Base-by-base conservation (phyloP, 2,329 filamentous ascomycete genomes). In the Diaporthe caulivora region DNA sequence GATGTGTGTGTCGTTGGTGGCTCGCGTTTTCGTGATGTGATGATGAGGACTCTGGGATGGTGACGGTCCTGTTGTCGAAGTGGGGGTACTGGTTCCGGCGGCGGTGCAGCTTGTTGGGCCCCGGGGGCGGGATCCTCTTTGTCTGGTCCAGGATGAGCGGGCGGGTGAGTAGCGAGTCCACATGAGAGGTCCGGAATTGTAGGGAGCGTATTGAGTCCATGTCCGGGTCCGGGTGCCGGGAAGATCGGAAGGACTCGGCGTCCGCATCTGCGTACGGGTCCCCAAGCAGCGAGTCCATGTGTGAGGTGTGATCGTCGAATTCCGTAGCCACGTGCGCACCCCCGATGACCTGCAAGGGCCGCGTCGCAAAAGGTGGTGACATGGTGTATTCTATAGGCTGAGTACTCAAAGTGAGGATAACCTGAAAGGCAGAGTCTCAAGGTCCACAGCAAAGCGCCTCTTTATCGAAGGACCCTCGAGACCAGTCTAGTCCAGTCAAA, bases 191-290 rank as follows among this genome's bases (percentile, higher is more conserved):
- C 31, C 26, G 67, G 24, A 53, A 70, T 18, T 72, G 73, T 18
- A 62, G 70, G 21, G 73, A 75, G 44, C 55, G 67, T 72, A 72
- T 53, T 51, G 57, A 51, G 21, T 70, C 64, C 60, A 72, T 54
- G 40, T 75, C 73, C 57, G 65, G 26, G 51, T 73, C 70, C 54
- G 40, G 68, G n/a, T 71, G 55, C 24, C 53, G 67, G 54, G 42
- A 58, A 40, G 54, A 72, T 21, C 70, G 73, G 64, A 67, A n/a
- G n/a, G 73, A 75, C 65, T 60, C 73, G 58, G 71, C 71, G 60
- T 72, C 60, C 31, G 34, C 57, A 58, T 72, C 70, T 62, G 49
- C 40, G 40, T 53, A 71, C n/a, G 72, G 54, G 26, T 70, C 64
- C 7, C 70, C 55, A 17, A 64, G 71, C 24, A 65, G 24, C 10